Evolutionary conservation across 2,329 filamentous ascomycete species (phyloP).

Genomic region (Cadophora malorum): DNA sequence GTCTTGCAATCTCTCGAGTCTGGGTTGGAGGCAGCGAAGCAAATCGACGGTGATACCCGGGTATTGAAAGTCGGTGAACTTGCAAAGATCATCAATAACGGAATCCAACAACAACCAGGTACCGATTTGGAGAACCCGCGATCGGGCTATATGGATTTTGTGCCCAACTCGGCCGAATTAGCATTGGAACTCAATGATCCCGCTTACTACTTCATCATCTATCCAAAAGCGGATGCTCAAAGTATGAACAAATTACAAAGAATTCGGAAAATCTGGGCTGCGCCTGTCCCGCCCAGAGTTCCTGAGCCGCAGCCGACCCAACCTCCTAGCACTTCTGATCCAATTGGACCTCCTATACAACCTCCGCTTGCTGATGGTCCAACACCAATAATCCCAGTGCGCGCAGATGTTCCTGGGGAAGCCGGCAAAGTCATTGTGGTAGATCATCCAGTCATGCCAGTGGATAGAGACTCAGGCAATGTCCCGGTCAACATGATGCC

Average conservation of each 20-base stretch:
- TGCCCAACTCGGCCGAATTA: slow-evolving; percentile 9
- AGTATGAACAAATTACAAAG: background rate
- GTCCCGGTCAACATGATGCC: background rate
- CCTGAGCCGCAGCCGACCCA: background rate
- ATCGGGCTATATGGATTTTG: background rate
- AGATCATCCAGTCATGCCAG: background rate
- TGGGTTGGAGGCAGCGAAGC: background rate
- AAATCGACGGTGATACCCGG: background rate
- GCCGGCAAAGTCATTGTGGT: background rate
- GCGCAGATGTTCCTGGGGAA: background rate
- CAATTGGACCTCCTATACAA: background rate
- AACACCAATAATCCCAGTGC: background rate
- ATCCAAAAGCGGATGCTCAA: background rate
- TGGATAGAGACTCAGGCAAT: background rate
- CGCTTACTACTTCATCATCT: slow-evolving; percentile 16
- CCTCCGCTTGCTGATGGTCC: background rate
- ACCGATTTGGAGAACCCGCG: background rate
- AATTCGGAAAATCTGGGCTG: slow-evolving; percentile 2
- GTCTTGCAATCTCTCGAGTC: background rate
- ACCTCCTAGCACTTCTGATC: background rate
- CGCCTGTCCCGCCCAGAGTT: slow-evolving; percentile 1
- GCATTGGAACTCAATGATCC: slow-evolving; percentile 23
- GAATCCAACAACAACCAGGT: background rate
- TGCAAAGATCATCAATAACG: background rate
- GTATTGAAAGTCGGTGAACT: slow-evolving; percentile 2